Evolutionary conservation across 1,284 basidiomycete genomes (phyloP), one percentile per base, ranked within the genome.

Genomic region (Retiboletus flavoniger): DNA sequence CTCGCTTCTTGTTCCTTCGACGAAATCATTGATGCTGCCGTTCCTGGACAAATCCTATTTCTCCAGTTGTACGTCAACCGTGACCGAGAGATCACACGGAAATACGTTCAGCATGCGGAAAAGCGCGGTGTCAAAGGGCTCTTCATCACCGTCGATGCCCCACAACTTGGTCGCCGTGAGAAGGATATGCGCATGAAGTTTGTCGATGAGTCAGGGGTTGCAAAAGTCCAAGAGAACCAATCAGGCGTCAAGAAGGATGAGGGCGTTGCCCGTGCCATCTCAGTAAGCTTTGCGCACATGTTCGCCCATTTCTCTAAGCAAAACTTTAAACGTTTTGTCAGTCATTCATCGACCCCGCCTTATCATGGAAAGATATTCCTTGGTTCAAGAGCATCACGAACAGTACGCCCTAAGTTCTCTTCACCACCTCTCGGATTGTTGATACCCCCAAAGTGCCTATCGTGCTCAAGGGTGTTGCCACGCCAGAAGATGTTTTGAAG

Each of bases 181-280:
- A 91, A 93, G 85, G 93, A 95, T 66, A 96, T 97, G 93, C 81
- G 93, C 32, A 90, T 90, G 82, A 96, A 95, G 68, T 95, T 95
- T 61, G 93, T 93, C 32, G 93, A 89, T 21, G 85, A 85, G 42
- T 86, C 89, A 7, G 82, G 88, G 63, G 82, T 85, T 67, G 76
- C 84, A 24, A 76, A 70, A 29, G 60, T 60, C 9, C 78, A 80
- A 67, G 69, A 76, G 51, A 76, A 81, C 46, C 77, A 83, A 56
- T 74, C 78, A 53, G 78, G 80, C 19, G 82, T 93, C 28, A 87
- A 94, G 68, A 82, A 91, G 47, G 85, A 88, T 47, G 90, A 95
- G 70, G 94, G 95, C 40, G 94, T 93, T 2, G 93, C 94, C 0
- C 78, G 93, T 55, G 93, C 94, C 13, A 97, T 97, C 61, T 89